These are phyloP conservation scores for Ustilago sp. DNA, from an alignment of 1,284 basidiomycete genomes.

Conservation along the genomic window DNA sequence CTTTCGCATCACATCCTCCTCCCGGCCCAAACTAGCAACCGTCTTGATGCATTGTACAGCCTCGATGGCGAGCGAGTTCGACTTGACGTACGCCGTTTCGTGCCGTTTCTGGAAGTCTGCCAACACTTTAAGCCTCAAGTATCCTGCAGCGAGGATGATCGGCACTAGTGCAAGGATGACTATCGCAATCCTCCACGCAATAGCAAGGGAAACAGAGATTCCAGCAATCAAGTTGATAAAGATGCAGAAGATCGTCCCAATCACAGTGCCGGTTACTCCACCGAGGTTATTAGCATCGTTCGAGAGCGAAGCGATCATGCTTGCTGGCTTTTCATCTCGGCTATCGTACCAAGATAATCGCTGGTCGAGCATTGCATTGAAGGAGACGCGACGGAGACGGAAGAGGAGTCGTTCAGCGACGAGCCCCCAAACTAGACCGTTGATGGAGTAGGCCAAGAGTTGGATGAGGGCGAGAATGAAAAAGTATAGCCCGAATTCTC, in stretches of 20 bases:
- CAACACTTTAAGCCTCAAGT: conserved; percentile 59
- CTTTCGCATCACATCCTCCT: conserved; percentile 56
- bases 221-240: conserved; percentile 60
- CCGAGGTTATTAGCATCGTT: conserved; percentile 60
- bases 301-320: conserved; percentile 56
- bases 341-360: conserved; percentile 54
- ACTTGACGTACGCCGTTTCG: conserved; percentile 58
- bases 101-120: conserved; percentile 63
- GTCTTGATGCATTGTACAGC: conserved; percentile 60
- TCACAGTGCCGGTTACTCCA: conserved; percentile 58
- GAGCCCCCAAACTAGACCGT: conserved; percentile 56
- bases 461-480: conserved; percentile 61
- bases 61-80: conserved; percentile 60
- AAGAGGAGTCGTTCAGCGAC: conserved; percentile 61
- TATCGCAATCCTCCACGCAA: conserved; percentile 60
- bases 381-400: conserved; percentile 48
- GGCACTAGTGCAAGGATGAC: conserved; percentile 61
- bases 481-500: conserved; percentile 56
- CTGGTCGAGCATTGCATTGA: conserved; percentile 53
- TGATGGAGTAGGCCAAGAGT: conserved; percentile 56
- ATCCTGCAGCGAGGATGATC: conserved; percentile 56
- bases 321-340: conserved; percentile 39
- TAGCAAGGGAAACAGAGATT: conserved; percentile 51
- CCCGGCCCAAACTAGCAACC: conserved; percentile 53
- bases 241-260: conserved; percentile 63